Percentiles rank a stretch among this genome's conserved stretches.
phyloP scores from a whole-genome alignment of 768 basidiomycete genomes.

The Fomitopsis serialis region DNA sequence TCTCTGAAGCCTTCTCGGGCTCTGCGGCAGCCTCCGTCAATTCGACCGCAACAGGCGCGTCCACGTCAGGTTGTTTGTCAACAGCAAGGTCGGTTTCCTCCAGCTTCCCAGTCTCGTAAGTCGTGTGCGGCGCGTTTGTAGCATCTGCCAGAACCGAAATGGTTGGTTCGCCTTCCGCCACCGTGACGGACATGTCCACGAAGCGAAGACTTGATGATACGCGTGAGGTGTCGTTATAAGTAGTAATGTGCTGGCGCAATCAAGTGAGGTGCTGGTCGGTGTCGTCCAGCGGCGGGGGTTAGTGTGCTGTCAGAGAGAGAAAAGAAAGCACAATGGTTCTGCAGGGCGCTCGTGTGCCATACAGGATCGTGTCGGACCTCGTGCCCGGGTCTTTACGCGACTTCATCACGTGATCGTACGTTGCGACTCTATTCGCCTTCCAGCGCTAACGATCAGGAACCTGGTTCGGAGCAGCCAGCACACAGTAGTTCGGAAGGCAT shows the following conservation, averaged over 20 bases:
- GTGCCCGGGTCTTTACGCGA: conserved; percentile 2
- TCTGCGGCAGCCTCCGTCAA: background rate
- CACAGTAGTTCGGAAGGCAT: no score
- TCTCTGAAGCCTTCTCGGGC: conserved; percentile 2
- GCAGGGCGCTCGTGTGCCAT: conserved; percentile 2
- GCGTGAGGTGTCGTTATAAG: background rate
- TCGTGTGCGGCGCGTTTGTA: conserved; percentile 1
- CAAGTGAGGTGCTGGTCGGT: background rate
- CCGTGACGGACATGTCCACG: conserved; percentile 15
- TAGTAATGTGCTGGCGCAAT: background rate
- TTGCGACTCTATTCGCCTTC: background rate
- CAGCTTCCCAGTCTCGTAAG: background rate
- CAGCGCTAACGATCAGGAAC: no score
- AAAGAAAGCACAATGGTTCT: background rate
- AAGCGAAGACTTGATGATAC: background rate
- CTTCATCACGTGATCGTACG: conserved; percentile 1
- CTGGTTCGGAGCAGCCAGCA: no score
- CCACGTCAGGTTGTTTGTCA: no score
- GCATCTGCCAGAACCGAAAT: conserved; percentile 7
- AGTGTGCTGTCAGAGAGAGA: background rate
- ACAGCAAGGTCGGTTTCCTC: background rate
- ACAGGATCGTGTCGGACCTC: conserved; percentile 1
- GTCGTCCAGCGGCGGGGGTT: background rate
- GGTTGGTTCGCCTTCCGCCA: conserved; percentile 14
- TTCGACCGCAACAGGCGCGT: no score